phyloP scores from a whole-genome alignment of 805 yeast species.

The Wickerhamiella allomyrinae region DNA sequence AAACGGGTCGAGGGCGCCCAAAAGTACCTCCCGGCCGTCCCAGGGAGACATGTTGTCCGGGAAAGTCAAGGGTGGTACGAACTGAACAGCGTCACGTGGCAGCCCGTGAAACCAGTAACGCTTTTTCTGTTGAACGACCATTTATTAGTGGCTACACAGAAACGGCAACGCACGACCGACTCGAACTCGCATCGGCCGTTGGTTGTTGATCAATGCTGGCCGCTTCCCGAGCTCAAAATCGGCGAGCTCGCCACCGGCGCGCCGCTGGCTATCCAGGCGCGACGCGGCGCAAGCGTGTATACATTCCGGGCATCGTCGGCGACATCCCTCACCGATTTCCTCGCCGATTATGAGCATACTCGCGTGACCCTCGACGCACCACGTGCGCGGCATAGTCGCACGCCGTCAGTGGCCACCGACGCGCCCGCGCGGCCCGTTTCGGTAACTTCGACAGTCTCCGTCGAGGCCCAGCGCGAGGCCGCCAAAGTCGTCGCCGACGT shows the following conservation, averaged over 20 bases:
- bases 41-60: constrained; percentile 66
- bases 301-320: constrained; percentile 11
- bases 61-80: constrained; percentile 82
- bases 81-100: constrained; percentile 71
- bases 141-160: constrained; percentile 56
- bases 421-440: constrained; percentile 24
- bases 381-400: constrained; percentile 5
- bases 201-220: constrained; percentile 69
- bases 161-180: constrained; percentile 25
- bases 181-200: constrained; percentile 28
- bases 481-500: constrained; percentile 56
- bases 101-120: constrained; percentile 61
- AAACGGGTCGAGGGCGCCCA: constrained; percentile 87
- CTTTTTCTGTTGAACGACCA: constrained; percentile 66
- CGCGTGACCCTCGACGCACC: not conserved
- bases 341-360: not conserved
- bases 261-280: constrained; percentile 30
- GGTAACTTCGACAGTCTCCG: constrained; percentile 21
- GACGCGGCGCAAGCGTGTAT: constrained; percentile 32
- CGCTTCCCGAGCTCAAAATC: constrained; percentile 38
- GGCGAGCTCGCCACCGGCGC: constrained; percentile 28
- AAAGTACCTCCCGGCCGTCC: constrained; percentile 54
- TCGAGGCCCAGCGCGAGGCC: constrained; percentile 35
- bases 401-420: constrained; percentile 32
- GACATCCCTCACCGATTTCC: not conserved